Conservation (phyloP, 768 basidiomycete genomes). For the Podaxis sp. region DNA sequence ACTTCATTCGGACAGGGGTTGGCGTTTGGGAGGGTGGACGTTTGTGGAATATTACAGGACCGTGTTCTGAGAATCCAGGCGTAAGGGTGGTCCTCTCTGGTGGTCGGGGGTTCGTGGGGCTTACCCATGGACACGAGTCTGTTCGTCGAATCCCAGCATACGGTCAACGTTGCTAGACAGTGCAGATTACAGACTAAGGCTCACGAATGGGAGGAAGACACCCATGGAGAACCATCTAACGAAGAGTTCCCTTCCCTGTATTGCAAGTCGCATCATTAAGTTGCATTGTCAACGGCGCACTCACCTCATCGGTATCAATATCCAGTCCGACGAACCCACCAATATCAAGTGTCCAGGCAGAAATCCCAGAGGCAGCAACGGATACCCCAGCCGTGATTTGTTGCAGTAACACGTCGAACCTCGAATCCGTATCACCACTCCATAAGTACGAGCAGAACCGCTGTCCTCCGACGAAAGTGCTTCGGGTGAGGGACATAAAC, state of each 20-base stretch:
- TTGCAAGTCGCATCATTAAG: not conserved
- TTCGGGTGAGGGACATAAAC: constrained; percentile 30
- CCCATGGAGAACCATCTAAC: constrained; percentile 33
- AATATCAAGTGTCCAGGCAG: constrained; percentile 33
- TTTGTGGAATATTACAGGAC: constrained; percentile 21
- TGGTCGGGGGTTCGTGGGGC: not conserved
- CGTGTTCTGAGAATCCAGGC: constrained; percentile 18
- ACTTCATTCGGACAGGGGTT: constrained; percentile 33
- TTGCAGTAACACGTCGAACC: constrained; percentile 28
- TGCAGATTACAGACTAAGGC: constrained; percentile 4
- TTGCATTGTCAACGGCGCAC: not conserved
- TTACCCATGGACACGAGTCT: constrained; percentile 11
- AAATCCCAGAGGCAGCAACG: constrained; percentile 31
- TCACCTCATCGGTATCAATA: constrained; percentile 23
- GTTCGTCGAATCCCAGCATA: not conserved
- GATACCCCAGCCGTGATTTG: constrained; percentile 31
- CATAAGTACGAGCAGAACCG: constrained; percentile 33
- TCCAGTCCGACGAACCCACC: constrained; percentile 30
- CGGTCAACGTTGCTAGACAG: not conserved
- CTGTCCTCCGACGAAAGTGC: constrained; percentile 32
- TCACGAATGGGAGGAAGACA: constrained; percentile 31
- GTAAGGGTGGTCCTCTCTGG: not conserved
- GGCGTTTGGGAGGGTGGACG: constrained; percentile 19
- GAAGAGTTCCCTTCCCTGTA: constrained; percentile 27
- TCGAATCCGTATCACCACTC: constrained; percentile 32